These are phyloP conservation scores for Lodderomyces jiufengensis DNA, from an alignment of 1,139 yeast genomes.

Conservation along the genomic window DNA sequence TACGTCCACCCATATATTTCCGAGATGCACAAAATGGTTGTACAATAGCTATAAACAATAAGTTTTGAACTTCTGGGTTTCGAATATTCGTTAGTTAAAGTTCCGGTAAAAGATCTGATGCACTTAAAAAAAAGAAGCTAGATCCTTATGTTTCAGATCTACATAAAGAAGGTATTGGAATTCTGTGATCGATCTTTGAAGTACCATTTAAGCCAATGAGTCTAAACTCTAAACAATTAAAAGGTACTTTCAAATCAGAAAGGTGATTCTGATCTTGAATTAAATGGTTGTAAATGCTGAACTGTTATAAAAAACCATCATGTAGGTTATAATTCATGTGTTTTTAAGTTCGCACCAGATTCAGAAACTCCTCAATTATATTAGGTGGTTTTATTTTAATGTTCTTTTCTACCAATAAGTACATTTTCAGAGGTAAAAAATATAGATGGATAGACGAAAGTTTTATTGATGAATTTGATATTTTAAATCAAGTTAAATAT, in stretches of 20 bases:
- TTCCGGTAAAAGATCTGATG: conserved; percentile 10
- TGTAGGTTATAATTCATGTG: conserved; percentile 11
- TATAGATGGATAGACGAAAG: conserved; percentile 14
- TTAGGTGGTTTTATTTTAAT: conserved; percentile 12
- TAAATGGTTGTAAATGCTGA: conserved; percentile 12
- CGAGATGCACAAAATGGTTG: too few relatives aligned
- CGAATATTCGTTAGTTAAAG: conserved; percentile 11
- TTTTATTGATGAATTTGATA: conserved; percentile 2
- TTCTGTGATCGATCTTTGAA: conserved; percentile 12
- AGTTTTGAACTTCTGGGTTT: conserved; percentile 11
- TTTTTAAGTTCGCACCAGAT: conserved; percentile 12
- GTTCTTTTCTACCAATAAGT: conserved; percentile 11
- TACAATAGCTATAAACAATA: conserved; percentile 10
- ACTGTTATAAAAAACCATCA: conserved; percentile 7
- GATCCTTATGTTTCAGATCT: conserved; percentile 6
- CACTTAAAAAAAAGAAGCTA: conserved; percentile 10
- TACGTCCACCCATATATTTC: too few relatives aligned
- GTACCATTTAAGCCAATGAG: conserved; percentile 6
- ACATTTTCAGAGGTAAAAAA: conserved; percentile 10
- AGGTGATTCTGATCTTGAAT: conserved; percentile 11
- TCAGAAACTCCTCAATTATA: conserved; percentile 5
- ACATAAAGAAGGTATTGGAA: conserved; percentile 11
- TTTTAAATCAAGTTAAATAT: conserved; percentile 9
- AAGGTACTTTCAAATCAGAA: conserved; percentile 8
- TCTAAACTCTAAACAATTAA: conserved; percentile 10